Evolutionary conservation across 2,329 filamentous ascomycete genomes (phyloP).

Genomic region (Diaporthe citriasiana): DNA sequence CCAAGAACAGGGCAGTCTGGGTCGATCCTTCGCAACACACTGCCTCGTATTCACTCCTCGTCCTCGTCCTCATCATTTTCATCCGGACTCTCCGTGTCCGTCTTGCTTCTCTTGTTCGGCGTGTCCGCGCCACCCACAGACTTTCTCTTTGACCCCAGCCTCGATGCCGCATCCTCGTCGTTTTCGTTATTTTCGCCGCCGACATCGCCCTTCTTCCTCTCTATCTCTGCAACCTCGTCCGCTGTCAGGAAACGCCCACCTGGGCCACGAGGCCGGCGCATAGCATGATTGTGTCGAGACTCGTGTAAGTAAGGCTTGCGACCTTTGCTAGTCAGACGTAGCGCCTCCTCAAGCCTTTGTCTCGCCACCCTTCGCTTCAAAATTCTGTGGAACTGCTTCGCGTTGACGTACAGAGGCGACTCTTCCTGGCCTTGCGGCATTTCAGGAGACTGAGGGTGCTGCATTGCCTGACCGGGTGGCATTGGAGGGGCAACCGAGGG

Average conservation of each 20-base stretch:
- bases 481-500: slow-evolving; percentile 70
- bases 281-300: slow-evolving; percentile 97
- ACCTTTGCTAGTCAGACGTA: slow-evolving; percentile 93
- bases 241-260: slow-evolving; percentile 96
- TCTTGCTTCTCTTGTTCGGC: slow-evolving; percentile 68
- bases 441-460: slow-evolving; percentile 83
- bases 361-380: slow-evolving; percentile 93
- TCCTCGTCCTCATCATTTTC: slow-evolving; percentile 53
- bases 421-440: slow-evolving; percentile 84
- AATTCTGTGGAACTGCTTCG: slow-evolving; percentile 98
- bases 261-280: slow-evolving; percentile 93
- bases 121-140: slow-evolving; percentile 64
- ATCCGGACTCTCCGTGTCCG: slow-evolving; percentile 57
- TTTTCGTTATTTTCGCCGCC: slow-evolving; percentile 55
- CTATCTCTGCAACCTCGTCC: slow-evolving; percentile 93
- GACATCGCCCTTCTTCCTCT: slow-evolving; percentile 69
- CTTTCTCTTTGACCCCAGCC: slow-evolving; percentile 71
- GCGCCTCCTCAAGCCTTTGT: slow-evolving; percentile 92
- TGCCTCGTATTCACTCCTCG: slow-evolving; percentile 41
- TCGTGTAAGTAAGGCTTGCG: slow-evolving; percentile 98
- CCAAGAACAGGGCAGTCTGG: background rate
- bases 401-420: slow-evolving; percentile 96
- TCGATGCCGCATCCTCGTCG: slow-evolving; percentile 49
- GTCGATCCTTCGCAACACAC: slow-evolving; percentile 30
- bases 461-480: slow-evolving; percentile 74